Evolutionary conservation across 106 monocot genomes (phyloP).

Genomic region (Dendrobium officinale): DNA sequence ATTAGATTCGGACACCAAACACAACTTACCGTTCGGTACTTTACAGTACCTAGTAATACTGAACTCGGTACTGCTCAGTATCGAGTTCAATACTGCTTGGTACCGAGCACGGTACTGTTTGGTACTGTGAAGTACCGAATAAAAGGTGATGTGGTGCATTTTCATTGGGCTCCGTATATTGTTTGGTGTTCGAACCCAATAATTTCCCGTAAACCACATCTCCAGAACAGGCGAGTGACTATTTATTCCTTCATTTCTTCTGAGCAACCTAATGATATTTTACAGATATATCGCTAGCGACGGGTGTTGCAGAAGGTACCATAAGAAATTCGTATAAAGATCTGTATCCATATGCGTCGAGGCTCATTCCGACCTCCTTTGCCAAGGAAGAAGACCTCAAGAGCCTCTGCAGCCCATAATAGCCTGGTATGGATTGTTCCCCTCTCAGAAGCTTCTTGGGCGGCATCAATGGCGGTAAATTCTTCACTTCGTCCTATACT

Average conservation of each 20-base stretch:
- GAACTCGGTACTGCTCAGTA: no score
- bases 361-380: constrained; percentile 15
- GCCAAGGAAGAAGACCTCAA: constrained; percentile 27
- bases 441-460: background rate
- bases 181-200: no score
- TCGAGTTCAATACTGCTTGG: no score
- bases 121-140: no score
- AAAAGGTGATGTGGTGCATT: no score
- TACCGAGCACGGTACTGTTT: no score
- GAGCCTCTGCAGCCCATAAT: constrained; percentile 24
- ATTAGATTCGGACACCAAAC: no score
- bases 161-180: no score
- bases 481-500: background rate
- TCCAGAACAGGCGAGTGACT: no score
- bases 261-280: background rate
- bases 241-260: background rate
- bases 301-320: constrained; percentile 24
- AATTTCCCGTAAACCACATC: background rate
- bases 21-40: no score
- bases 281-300: constrained; percentile 24
- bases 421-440: background rate
- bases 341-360: constrained; percentile 20
- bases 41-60: no score
- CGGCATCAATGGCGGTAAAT: background rate
- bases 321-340: constrained; percentile 28